A percentile compares a stretch with the other conserved stretches of the same genome.
Evolutionary conservation across 192 early-diverging fungal species (phyloP).

Genomic region (Martensiomyces pterosporus): DNA sequence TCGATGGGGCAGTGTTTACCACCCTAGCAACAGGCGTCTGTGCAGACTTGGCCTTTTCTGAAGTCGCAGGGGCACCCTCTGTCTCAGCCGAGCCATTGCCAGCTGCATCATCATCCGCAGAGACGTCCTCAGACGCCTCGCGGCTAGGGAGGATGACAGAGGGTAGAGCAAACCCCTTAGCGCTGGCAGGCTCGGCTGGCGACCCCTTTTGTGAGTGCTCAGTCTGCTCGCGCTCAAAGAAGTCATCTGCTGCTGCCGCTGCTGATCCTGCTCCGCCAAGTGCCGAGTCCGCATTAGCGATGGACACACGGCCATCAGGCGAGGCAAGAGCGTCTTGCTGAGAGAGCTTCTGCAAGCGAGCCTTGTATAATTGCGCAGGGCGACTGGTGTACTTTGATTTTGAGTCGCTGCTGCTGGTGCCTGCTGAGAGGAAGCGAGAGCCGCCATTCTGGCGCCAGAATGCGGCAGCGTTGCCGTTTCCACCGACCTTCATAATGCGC

Average conservation of each 20-base stretch:
- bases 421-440: constrained; percentile 21
- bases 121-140: constrained; percentile 2
- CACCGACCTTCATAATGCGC: constrained; percentile 82
- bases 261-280: no score
- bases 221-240: constrained; percentile 25
- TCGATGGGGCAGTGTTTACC: constrained; percentile 9
- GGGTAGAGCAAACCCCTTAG: constrained; percentile 23
- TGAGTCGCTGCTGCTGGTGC: constrained; percentile 62
- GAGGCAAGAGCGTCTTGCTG: constrained; percentile 58
- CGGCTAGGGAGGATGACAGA: constrained; percentile 8
- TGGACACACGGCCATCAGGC: constrained; percentile 29
- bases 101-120: neutral
- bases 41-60: constrained; percentile 5
- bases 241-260: constrained; percentile 9
- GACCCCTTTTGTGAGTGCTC: constrained; percentile 7
- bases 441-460: constrained; percentile 76
- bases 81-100: neutral
- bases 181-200: neutral
- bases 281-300: neutral
- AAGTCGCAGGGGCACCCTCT: neutral
- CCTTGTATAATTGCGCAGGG: constrained; percentile 77
- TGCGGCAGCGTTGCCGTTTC: constrained; percentile 76
- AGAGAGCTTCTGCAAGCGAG: constrained; percentile 62
- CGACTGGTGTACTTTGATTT: constrained; percentile 78
- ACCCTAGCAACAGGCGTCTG: constrained; percentile 30